Evolutionary conservation across 1,284 basidiomycete species (phyloP).

Genomic region (Omphalotus olearius): DNA sequence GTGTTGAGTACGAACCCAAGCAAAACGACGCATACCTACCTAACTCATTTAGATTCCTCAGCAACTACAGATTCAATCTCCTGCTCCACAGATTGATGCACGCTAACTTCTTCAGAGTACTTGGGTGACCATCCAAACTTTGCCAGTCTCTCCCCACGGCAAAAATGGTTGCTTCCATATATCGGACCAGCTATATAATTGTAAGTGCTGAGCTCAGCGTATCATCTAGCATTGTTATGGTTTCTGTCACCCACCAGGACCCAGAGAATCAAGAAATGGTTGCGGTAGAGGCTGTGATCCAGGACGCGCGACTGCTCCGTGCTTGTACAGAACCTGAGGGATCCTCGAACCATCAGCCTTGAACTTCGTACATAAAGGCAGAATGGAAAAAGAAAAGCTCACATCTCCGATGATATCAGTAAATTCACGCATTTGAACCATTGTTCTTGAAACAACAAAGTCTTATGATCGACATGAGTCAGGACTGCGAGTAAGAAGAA

Average conservation of each 20-base stretch:
- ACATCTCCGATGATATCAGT: conserved; percentile 4
- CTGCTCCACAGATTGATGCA: not conserved
- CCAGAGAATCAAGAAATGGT: no score
- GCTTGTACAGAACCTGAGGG: no score
- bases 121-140: conserved; percentile 4
- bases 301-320: no score
- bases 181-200: not conserved
- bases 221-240: no score
- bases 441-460: conserved; percentile 4
- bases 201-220: not conserved
- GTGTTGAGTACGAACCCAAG: no score
- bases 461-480: not conserved
- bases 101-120: not conserved
- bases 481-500: no score
- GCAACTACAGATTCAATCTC: conserved; percentile 1
- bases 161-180: not conserved
- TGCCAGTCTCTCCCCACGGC: not conserved
- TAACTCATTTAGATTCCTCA: no score
- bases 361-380: no score
- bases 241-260: no score
- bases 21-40: no score
- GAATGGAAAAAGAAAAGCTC: not conserved
- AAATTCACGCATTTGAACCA: not conserved
- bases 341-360: no score
- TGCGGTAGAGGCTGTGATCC: no score